A percentile compares a stretch with the other conserved stretches of the same genome.
phyloP scores from a whole-genome alignment of 2,329 filamentous ascomycete genomes.

The Xylaria sp. region DNA sequence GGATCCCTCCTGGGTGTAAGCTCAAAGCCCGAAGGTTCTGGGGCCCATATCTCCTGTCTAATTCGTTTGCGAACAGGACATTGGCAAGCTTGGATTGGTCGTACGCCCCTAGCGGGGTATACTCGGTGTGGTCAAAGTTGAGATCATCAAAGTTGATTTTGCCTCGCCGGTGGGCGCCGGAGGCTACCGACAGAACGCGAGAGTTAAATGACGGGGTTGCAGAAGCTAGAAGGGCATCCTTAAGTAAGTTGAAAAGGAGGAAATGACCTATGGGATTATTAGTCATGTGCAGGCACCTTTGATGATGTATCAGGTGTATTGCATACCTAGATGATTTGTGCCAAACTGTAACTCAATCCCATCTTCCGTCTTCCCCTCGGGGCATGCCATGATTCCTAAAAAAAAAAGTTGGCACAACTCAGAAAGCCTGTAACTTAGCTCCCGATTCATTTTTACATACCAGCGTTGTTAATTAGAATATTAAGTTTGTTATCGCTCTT shows the following conservation, averaged over 20 bases:
- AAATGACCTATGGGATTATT: constrained; percentile 12
- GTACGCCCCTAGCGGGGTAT: constrained; percentile 32
- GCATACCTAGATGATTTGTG: constrained; percentile 15
- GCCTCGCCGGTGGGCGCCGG: background rate
- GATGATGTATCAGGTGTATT: background rate
- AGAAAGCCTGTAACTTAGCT: too few relatives aligned
- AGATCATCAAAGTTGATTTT: constrained; percentile 4
- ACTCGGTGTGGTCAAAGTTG: background rate
- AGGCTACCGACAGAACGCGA: constrained; percentile 1
- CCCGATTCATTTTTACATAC: constrained; percentile 7
- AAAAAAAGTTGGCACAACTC: background rate
- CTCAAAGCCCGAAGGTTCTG: constrained; percentile 47
- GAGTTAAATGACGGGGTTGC: background rate
- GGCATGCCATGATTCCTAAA: constrained; percentile 6
- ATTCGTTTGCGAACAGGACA: constrained; percentile 52
- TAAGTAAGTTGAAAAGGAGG: constrained; percentile 2
- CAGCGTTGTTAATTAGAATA: constrained; percentile 18
- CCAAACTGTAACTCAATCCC: constrained; percentile 20
- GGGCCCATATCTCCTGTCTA: constrained; percentile 50
- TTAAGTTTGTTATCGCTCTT: constrained; percentile 9
- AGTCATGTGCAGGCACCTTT: background rate
- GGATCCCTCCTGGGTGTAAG: constrained; percentile 4
- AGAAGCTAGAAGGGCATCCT: background rate
- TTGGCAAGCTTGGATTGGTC: constrained; percentile 51
- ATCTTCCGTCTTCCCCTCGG: constrained; percentile 5